phyloP scores from a whole-genome alignment of 441 rosid genomes.

The Erodium moschatum region DNA sequence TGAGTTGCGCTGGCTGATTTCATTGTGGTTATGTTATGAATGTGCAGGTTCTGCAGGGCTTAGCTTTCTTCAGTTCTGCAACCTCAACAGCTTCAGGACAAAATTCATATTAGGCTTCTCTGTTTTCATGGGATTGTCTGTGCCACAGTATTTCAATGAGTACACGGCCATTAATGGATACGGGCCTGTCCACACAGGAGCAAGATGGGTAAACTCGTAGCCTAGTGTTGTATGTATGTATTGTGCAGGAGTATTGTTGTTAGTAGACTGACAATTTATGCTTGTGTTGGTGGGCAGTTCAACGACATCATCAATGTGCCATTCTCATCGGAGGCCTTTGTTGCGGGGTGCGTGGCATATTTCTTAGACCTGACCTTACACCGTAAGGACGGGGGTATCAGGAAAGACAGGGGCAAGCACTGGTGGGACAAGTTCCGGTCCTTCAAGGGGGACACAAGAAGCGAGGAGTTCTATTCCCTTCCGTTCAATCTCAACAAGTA shows the following conservation, averaged over 20 bases:
- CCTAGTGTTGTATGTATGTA: no score
- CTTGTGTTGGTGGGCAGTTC: slow-evolving; percentile 44
- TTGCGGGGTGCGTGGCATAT: slow-evolving; percentile 72
- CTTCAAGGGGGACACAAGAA: slow-evolving; percentile 63
- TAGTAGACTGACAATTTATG: no score
- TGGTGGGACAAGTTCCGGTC: slow-evolving; percentile 92
- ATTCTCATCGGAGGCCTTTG: slow-evolving; percentile 79
- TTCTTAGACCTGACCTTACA: slow-evolving; percentile 75
- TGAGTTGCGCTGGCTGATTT: no score
- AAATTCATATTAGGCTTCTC: slow-evolving; percentile 82
- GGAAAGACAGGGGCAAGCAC: slow-evolving; percentile 90
- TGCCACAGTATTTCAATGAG: slow-evolving; percentile 91
- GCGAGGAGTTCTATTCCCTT: slow-evolving; percentile 77
- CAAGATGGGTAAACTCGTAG: slow-evolving; percentile 56
- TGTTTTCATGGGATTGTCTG: slow-evolving; percentile 73
- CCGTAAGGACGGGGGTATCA: slow-evolving; percentile 35
- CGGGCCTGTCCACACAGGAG: slow-evolving; percentile 78
- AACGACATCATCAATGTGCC: slow-evolving; percentile 85
- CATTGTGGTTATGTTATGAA: slow-evolving; percentile 3
- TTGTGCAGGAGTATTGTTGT: no score
- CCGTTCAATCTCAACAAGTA: slow-evolving; percentile 86
- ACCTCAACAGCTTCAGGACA: slow-evolving; percentile 80
- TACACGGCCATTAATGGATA: slow-evolving; percentile 74
- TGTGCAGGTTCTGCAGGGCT: slow-evolving; percentile 80
- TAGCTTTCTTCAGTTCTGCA: slow-evolving; percentile 85